Percentiles rank a stretch among this genome's conserved stretches.
Evolutionary conservation across 2,329 filamentous ascomycete genomes (phyloP).

Genomic region (Ceratocystis papillata): DNA sequence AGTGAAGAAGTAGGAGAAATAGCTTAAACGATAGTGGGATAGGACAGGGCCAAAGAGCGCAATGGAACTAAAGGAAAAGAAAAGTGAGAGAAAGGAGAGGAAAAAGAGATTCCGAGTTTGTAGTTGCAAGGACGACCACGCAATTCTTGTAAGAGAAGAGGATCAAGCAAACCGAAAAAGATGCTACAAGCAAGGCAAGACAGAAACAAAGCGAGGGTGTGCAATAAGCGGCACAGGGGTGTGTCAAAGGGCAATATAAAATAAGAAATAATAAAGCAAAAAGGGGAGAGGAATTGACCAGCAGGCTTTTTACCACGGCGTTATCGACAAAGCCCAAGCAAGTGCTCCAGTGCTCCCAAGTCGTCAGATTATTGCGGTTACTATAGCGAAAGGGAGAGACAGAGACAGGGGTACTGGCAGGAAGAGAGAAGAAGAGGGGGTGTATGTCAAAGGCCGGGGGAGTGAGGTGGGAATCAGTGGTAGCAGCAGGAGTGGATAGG

Average conservation of each 20-base stretch:
- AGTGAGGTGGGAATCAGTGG: background rate
- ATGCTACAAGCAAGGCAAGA: slow-evolving; percentile 11
- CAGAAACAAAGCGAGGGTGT: slow-evolving; percentile 5
- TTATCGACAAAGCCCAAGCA: background rate
- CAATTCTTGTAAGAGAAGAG: slow-evolving; percentile 19
- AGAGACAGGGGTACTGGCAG: background rate
- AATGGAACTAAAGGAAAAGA: background rate
- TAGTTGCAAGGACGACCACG: slow-evolving; percentile 9
- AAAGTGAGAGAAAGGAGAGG: background rate
- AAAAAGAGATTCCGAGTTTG: slow-evolving; percentile 5
- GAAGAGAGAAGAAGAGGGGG: background rate
- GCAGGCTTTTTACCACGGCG: background rate
- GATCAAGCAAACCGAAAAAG: slow-evolving; percentile 16
- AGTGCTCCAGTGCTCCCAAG: background rate
- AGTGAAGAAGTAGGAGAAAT: slow-evolving; percentile 12
- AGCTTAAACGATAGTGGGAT: slow-evolving; percentile 14
- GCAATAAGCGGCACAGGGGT: background rate
- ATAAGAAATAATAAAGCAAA: background rate
- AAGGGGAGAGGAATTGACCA: background rate
- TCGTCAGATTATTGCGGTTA: background rate
- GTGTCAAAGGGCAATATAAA: background rate
- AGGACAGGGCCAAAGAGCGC: background rate
- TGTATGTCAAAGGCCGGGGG: background rate
- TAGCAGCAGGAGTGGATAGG: too few species aligned
- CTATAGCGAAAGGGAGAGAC: slow-evolving; percentile 10